A percentile compares a stretch with the other conserved stretches of the same genome.
Evolutionary conservation across 2,329 filamentous ascomycete species (phyloP).

Genomic region (Nothopassalora personata): DNA sequence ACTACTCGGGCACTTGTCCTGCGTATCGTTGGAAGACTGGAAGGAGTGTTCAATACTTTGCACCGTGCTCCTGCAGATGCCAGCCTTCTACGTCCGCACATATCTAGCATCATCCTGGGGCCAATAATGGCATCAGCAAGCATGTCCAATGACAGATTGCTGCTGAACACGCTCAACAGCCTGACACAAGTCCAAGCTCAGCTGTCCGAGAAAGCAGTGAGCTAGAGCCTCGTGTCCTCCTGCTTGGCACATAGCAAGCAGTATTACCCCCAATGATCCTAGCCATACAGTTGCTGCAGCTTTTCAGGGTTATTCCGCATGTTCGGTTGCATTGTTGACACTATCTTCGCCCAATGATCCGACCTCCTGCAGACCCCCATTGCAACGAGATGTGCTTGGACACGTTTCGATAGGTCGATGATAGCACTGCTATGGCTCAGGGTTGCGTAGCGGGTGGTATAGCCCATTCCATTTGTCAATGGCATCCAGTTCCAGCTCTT

Average conservation of each 20-base stretch:
- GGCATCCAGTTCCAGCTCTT: neutral
- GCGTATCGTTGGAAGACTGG: neutral
- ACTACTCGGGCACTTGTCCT: neutral
- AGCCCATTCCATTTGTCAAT: neutral
- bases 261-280: neutral
- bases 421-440: neutral
- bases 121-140: neutral
- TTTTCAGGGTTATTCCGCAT: too few relatives aligned
- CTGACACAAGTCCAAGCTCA: neutral
- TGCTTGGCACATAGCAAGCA: neutral
- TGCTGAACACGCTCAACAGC: neutral
- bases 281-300: neutral
- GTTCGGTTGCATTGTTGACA: neutral
- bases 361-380: conserved; percentile 10
- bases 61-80: conserved; percentile 2
- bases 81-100: neutral
- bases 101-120: neutral
- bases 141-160: neutral
- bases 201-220: neutral
- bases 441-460: neutral
- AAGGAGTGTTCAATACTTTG: neutral
- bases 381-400: conserved; percentile 7
- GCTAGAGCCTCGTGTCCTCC: neutral
- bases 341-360: neutral
- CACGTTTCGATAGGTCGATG: conserved; percentile 3